These are phyloP conservation scores for Aspergillus nanangensis DNA, from an alignment of 495 filamentous ascomycete genomes.

Conservation along the genomic window DNA sequence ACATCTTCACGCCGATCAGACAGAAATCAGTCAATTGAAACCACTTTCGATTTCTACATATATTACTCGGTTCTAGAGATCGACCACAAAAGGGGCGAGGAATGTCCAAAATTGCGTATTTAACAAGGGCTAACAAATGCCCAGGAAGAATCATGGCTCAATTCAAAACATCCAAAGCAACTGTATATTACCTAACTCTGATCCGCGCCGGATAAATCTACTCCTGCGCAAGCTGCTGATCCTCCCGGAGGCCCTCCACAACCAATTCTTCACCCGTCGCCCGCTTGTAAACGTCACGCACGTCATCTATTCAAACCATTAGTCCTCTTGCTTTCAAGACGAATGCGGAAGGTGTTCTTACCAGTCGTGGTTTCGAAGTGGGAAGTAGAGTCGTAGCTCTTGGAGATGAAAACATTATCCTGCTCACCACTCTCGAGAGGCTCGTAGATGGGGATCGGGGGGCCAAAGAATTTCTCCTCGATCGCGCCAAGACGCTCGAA, in stretches of 20 bases:
- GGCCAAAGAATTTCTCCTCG: conserved; percentile 95
- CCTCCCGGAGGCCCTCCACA: conserved; percentile 51
- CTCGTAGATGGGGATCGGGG: conserved; percentile 89
- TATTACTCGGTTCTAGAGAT: not conserved
- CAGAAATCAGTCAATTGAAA: too few relatives aligned
- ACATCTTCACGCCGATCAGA: too few relatives aligned
- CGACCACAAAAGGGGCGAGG: not conserved
- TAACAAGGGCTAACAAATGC: not conserved
- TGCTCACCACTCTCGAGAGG: conserved; percentile 79
- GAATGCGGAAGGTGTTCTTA: conserved; percentile 22
- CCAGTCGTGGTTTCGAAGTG: conserved; percentile 93
- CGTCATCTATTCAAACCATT: conserved; percentile 62
- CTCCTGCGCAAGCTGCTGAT: conserved; percentile 46
- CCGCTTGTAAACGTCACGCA: conserved; percentile 87
- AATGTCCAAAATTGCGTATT: conserved; percentile 4
- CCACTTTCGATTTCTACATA: not conserved
- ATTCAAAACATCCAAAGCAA: conserved; percentile 27
- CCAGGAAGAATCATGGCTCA: conserved; percentile 22
- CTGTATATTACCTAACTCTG: conserved; percentile 23
- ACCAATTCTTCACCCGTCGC: conserved; percentile 85
- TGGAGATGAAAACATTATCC: conserved; percentile 95
- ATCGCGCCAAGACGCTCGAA: conserved; percentile 90
- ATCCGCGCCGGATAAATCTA: conserved; percentile 22
- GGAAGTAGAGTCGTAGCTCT: conserved; percentile 95
- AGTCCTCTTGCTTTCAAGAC: not conserved